Percentiles rank a stretch among this genome's conserved stretches.
Conservation (phyloP, 192 early-diverging fungal species). For the Diversispora eburnea region DNA sequence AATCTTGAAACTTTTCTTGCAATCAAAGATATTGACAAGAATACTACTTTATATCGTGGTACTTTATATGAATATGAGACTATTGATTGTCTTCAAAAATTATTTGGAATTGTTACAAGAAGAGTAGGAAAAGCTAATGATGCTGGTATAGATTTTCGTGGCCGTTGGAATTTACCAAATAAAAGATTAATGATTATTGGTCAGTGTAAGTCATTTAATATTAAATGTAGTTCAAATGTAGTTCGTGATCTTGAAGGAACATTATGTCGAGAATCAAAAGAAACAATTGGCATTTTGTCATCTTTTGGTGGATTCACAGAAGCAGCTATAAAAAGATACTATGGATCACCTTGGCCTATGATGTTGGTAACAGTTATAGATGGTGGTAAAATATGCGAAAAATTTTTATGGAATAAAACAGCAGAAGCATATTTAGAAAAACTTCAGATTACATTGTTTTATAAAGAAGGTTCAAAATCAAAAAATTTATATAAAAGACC, state of each 20-base stretch:
- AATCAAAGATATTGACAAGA: not conserved
- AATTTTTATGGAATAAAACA: slow-evolving; percentile 11
- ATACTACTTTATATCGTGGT: slow-evolving; percentile 4
- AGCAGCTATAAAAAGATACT: not conserved
- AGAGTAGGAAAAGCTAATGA: slow-evolving; percentile 11
- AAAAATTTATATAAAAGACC: not conserved
- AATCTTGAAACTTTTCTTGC: slow-evolving; percentile 24
- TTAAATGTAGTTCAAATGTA: not conserved
- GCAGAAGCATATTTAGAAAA: slow-evolving; percentile 9
- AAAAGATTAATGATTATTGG: slow-evolving; percentile 19
- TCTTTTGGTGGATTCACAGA: not conserved
- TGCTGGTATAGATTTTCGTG: slow-evolving; percentile 26
- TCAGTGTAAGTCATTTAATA: slow-evolving; percentile 17
- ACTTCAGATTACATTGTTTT: not conserved
- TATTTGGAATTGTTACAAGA: slow-evolving; percentile 11
- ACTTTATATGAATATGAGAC: slow-evolving; percentile 30
- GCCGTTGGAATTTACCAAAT: slow-evolving; percentile 5
- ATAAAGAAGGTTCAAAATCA: not conserved
- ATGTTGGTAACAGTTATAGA: not conserved
- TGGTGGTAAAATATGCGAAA: not conserved
- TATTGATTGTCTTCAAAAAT: slow-evolving; percentile 8
- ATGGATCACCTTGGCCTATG: not conserved
- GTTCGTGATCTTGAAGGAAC: slow-evolving; percentile 24
- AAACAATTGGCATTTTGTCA: slow-evolving; percentile 16
- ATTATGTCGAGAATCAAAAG: not conserved